phyloP scores from a whole-genome alignment of 495 filamentous ascomycete species.

The Chaetomidium leptoderma region DNA sequence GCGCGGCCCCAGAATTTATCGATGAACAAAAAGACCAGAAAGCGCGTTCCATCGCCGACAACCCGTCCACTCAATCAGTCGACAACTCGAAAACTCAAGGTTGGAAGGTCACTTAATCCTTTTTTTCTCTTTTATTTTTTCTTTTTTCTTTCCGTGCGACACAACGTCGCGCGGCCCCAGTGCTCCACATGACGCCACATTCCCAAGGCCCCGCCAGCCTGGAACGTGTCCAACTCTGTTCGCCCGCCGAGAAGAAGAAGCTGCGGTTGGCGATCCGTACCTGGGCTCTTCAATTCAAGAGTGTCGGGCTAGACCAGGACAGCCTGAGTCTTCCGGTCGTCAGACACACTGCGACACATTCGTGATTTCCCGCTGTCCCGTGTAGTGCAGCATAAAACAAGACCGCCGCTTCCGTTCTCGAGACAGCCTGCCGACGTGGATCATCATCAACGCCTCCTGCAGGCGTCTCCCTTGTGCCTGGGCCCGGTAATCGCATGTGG shows the following conservation, averaged over 20 bases:
- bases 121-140: background rate
- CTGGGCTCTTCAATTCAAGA: too few species aligned
- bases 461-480: background rate
- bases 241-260: too few species aligned
- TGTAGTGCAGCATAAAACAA: too few species aligned
- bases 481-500: background rate
- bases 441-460: background rate
- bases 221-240: slow-evolving; percentile 10
- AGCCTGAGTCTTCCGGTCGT: too few species aligned
- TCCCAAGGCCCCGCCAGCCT: background rate
- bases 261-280: too few species aligned
- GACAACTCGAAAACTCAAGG: background rate
- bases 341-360: too few species aligned
- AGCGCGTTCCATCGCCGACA: background rate
- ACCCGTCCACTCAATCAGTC: background rate
- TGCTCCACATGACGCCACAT: background rate
- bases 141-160: background rate
- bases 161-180: background rate
- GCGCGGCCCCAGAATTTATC: slow-evolving; percentile 13
- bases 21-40: background rate
- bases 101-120: background rate
- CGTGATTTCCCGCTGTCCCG: too few species aligned
- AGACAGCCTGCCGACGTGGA: background rate
- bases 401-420: background rate
- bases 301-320: too few species aligned